Conservation (phyloP, 2,329 filamentous ascomycete genomes). For the Podosphaera aphanis region DNA sequence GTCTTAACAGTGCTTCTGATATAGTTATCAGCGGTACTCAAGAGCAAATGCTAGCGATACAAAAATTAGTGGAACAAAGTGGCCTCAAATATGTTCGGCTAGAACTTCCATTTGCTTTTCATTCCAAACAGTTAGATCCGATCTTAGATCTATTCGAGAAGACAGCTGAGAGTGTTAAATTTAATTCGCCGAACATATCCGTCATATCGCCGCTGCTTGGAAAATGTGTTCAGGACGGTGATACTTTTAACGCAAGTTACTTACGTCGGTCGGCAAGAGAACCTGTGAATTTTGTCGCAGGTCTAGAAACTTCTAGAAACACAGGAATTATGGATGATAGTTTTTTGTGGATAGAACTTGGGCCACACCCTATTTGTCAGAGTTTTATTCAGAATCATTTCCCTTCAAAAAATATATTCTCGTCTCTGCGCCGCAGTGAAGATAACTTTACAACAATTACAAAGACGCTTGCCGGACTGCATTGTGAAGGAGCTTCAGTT, state of each 20-base stretch:
- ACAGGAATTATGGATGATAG: slow-evolving; percentile 3
- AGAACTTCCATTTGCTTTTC: slow-evolving; percentile 44
- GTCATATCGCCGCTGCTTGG: slow-evolving; percentile 46
- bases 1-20: slow-evolving; percentile 52
- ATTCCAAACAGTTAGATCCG: slow-evolving; percentile 39
- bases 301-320: slow-evolving; percentile 28
- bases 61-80: slow-evolving; percentile 22
- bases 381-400: slow-evolving; percentile 1
- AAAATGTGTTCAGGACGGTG: slow-evolving; percentile 11
- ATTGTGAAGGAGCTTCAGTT: slow-evolving; percentile 36
- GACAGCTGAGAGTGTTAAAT: slow-evolving; percentile 24
- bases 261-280: slow-evolving; percentile 29
- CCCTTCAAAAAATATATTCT: slow-evolving; percentile 15
- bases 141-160: slow-evolving; percentile 36
- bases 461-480: slow-evolving; percentile 32
- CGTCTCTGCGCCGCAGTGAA: slow-evolving; percentile 38
- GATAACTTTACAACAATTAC: slow-evolving; percentile 40
- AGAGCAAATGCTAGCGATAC: slow-evolving; percentile 29
- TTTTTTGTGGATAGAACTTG: slow-evolving; percentile 49
- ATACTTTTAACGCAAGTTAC: slow-evolving; percentile 35
- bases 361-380: slow-evolving; percentile 44
- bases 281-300: slow-evolving; percentile 44
- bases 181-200: slow-evolving; percentile 19
- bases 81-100: slow-evolving; percentile 37
- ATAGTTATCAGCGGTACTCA: slow-evolving; percentile 44